Evolutionary conservation across 2,329 filamentous ascomycete genomes (phyloP), one percentile per base, ranked within the genome.

Genomic region (Trichoderma aggressivum): DNA sequence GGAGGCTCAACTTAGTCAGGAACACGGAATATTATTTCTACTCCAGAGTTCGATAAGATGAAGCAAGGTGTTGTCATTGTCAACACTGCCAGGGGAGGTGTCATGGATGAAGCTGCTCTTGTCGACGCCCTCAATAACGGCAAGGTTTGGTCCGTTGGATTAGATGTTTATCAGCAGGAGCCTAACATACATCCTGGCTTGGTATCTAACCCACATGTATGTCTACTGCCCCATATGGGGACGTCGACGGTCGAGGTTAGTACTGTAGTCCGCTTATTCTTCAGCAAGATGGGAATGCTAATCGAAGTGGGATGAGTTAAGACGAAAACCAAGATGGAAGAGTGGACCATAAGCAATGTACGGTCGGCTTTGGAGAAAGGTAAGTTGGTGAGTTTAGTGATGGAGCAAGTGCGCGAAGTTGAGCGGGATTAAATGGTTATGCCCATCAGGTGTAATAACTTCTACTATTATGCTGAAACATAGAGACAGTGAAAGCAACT

Each of bases 11-110:
- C 6, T 21, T 47, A 47, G 43, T 5, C 43, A 10, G 43, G 43
- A 21, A 47, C 43, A 21, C 43, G 43, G n/a, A 47, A 47, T 12
- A 47, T 47, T 21, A 47, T 47, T 21, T 47, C 43, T 12, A 12
- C 43, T 47, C 43, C 43, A 11, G 80, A 86, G 73, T 84, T 87
- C 16, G 74, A 76, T 0, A 79, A 77, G 18, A 86, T 87, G 83
- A 87, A 85, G 71, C 77, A 81, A 1, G 84, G 85, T 0, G 76
- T 79, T 0, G 81, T 84, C 68, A 75, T 88, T 6, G 78, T 88
- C 43, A 88, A 88, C 74, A 87, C 86, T 0, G 83, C 85, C 0
- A 80, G 86, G 0, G 86, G 86, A 0, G 80, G 81, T 18, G 77
- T 88, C 3, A 77, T 88, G 1, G 81, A 88, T 71, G 85, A 87